phyloP scores from a whole-genome alignment of 2,329 filamentous ascomycete genomes.

The Fusarium brachygibbosum region DNA sequence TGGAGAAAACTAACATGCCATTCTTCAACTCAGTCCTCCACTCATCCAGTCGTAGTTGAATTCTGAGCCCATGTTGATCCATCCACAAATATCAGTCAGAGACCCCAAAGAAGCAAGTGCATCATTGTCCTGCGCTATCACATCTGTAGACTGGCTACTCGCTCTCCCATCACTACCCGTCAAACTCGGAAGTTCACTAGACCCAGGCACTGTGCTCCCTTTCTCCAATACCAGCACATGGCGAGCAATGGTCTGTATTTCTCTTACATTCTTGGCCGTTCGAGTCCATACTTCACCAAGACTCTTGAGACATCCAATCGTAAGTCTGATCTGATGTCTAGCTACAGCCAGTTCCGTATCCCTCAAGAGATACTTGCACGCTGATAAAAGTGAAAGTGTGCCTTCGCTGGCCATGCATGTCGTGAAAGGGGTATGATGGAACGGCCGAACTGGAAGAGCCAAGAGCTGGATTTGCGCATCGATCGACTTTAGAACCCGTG shows the following conservation, averaged over 20 bases:
- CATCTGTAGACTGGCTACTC: background rate
- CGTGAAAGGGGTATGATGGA: slow-evolving; percentile 29
- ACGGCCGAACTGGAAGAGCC: slow-evolving; percentile 16
- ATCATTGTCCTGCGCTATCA: background rate
- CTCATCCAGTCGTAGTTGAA: slow-evolving; percentile 8
- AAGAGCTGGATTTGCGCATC: slow-evolving; percentile 37
- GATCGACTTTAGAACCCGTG: slow-evolving; percentile 26
- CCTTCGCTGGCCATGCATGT: slow-evolving; percentile 43
- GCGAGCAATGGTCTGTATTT: slow-evolving; percentile 40
- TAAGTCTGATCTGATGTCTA: slow-evolving; percentile 36
- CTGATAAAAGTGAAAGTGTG: slow-evolving; percentile 28
- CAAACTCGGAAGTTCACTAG: slow-evolving; percentile 10
- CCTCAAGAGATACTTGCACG: slow-evolving; percentile 25
- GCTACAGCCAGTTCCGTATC: slow-evolving; percentile 22
- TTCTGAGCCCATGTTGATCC: background rate
- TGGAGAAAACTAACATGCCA: accelerated
- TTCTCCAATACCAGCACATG: slow-evolving; percentile 22
- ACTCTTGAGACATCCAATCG: slow-evolving; percentile 30
- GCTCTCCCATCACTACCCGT: background rate
- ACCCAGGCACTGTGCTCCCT: background rate
- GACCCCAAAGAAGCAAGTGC: background rate
- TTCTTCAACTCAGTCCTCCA: background rate
- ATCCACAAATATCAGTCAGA: slow-evolving; percentile 27
- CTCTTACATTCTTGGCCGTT: slow-evolving; percentile 35
- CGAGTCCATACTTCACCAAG: slow-evolving; percentile 28